A percentile compares a stretch with the other conserved stretches of the same genome.
Conservation (phyloP, 345 rosid genomes). For the Salix exigua region DNA sequence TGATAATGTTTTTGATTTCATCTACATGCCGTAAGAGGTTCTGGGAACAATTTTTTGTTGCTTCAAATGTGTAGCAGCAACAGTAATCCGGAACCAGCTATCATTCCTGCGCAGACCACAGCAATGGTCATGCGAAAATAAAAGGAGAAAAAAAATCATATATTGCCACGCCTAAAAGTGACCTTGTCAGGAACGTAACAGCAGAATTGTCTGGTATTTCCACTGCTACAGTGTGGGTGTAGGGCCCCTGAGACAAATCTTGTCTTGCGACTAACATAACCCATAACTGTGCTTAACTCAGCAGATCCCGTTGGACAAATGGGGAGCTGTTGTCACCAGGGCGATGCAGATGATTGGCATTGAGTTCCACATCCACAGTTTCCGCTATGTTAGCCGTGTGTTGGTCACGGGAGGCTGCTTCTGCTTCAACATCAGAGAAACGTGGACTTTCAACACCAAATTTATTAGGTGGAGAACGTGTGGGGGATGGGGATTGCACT, state of each 20-base stretch:
- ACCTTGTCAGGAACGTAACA: background rate
- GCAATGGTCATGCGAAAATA: no score
- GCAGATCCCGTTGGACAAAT: constrained; percentile 11
- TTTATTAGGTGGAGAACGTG: background rate
- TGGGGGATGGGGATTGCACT: constrained; percentile 13
- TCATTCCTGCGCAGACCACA: no score
- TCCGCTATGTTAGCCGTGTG: constrained; percentile 49
- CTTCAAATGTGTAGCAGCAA: no score
- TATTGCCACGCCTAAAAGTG: no score
- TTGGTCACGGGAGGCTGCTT: background rate
- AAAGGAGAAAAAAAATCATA: no score
- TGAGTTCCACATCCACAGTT: constrained; percentile 48
- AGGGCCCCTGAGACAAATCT: no score
- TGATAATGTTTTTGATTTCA: background rate
- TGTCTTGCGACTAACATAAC: background rate
- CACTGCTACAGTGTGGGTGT: background rate
- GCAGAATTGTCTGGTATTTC: background rate
- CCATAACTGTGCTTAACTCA: background rate
- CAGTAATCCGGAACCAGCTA: no score
- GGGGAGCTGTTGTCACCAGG: background rate
- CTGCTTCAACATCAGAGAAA: constrained; percentile 17
- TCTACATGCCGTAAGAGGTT: no score
- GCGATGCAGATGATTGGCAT: constrained; percentile 15
- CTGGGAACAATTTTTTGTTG: no score
- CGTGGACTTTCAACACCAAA: background rate